Conservation (phyloP, 352 stramenopile genomes). For the Phytophthora sp. region DNA sequence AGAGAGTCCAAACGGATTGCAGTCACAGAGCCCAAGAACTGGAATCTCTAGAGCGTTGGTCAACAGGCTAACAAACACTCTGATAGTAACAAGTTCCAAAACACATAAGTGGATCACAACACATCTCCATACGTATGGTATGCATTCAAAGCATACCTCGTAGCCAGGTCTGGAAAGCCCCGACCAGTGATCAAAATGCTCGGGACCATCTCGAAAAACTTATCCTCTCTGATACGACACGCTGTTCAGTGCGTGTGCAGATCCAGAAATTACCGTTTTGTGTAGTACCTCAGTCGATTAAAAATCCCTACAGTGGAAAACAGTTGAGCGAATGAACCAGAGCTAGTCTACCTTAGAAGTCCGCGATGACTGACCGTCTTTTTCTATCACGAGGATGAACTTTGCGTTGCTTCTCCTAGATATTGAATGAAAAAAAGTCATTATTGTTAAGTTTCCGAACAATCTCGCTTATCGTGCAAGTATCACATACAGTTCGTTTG, state of each 20-base stretch:
- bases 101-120: not conserved
- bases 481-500: conserved; percentile 52
- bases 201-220: conserved; percentile 87
- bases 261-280: too few relatives aligned
- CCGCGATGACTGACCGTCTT: conserved; percentile 81
- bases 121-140: not conserved
- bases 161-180: conserved; percentile 95
- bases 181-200: conserved; percentile 94
- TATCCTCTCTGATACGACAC: conserved; percentile 65
- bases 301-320: conserved; percentile 91
- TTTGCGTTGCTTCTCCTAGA: conserved; percentile 69
- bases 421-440: not conserved
- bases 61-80: conserved; percentile 88
- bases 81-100: conserved; percentile 13
- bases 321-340: conserved; percentile 40
- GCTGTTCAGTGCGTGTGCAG: not conserved
- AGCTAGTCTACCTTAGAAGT: not conserved
- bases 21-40: conserved; percentile 93
- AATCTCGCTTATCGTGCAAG: not conserved
- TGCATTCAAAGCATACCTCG: conserved; percentile 51
- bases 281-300: conserved; percentile 80
- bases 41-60: conserved; percentile 78
- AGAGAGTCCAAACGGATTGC: conserved; percentile 94
- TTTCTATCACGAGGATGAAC: conserved; percentile 95
- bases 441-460: too few relatives aligned